A percentile compares a stretch with the other conserved stretches of the same genome.
phyloP scores from a whole-genome alignment of 163 green algal genomes.

The Scenedesmus sp. region DNA sequence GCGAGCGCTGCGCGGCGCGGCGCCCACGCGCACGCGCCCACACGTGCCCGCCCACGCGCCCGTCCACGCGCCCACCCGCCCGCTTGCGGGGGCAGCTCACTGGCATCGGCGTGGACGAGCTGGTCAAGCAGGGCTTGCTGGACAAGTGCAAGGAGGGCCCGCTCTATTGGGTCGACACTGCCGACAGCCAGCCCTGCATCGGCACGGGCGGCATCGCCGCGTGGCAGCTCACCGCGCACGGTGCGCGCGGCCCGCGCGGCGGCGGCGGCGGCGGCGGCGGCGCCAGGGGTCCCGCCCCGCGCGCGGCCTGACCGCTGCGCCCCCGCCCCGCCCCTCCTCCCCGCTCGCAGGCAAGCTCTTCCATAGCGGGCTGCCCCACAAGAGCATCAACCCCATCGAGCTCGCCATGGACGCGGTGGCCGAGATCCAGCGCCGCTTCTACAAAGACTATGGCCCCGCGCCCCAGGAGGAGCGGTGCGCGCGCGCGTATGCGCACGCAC shows the following conservation, averaged over 20 bases:
- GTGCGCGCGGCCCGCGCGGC: too few species aligned
- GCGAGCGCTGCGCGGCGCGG: too few species aligned
- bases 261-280: neutral
- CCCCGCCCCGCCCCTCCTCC: too few species aligned
- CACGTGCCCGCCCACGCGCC: too few species aligned
- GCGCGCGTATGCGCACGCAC: neutral
- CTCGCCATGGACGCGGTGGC: conserved; percentile 68
- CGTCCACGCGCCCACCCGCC: neutral
- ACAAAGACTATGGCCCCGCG: conserved; percentile 58
- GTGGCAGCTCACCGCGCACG: conserved; percentile 60
- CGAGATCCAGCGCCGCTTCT: conserved; percentile 60
- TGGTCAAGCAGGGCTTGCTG: conserved; percentile 67
- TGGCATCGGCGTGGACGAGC: conserved; percentile 66
- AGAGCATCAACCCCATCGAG: conserved; percentile 75
- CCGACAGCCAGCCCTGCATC: conserved; percentile 66
- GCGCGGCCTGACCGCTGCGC: too few species aligned
- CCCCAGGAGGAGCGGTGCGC: conserved; percentile 6
- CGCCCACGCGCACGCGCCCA: too few species aligned
- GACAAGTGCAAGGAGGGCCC: conserved; percentile 67
- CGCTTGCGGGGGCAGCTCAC: conserved; percentile 4
- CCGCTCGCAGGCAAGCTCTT: conserved; percentile 72
- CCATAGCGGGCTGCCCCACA: conserved; percentile 74
- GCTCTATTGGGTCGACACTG: conserved; percentile 75
- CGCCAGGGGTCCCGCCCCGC: too few species aligned
- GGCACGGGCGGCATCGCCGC: conserved; percentile 60